Conservation (phyloP, 352 stramenopile genomes). For the Phytophthora niederhauseri region DNA sequence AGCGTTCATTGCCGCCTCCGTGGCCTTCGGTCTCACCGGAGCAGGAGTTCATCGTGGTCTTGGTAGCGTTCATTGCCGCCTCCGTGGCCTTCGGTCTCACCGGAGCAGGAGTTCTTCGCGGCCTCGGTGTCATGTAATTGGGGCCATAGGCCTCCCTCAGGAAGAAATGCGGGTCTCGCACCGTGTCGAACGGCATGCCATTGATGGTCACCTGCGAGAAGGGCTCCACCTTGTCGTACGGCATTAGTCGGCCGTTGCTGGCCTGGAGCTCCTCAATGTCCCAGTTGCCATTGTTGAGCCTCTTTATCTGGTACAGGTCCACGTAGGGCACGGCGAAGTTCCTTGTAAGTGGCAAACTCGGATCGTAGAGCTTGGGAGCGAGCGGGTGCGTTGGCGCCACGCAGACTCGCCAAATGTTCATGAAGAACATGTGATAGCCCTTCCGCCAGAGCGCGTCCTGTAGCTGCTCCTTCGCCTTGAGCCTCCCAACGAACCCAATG, state of each 20-base stretch:
- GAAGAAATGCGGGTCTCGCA: conserved; percentile 41
- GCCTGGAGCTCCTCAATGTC: conserved; percentile 32
- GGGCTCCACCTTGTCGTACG: conserved; percentile 28
- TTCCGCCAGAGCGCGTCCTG: conserved; percentile 31
- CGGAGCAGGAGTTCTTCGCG: background rate
- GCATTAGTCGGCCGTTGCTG: conserved; percentile 10
- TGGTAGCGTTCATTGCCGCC: conserved; percentile 29
- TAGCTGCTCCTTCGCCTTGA: conserved; percentile 17
- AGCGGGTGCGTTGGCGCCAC: conserved; percentile 49
- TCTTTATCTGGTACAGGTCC: conserved; percentile 42
- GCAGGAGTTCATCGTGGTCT: conserved; percentile 1
- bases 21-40: background rate
- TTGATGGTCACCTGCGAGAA: conserved; percentile 40
- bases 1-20: conserved; percentile 21
- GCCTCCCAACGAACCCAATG: conserved; percentile 39
- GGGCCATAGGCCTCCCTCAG: conserved; percentile 37
- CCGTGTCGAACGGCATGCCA: conserved; percentile 41
- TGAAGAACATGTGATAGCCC: conserved; percentile 58
- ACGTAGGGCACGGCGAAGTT: conserved; percentile 39
- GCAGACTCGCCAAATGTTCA: conserved; percentile 46
- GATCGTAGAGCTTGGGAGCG: conserved; percentile 40
- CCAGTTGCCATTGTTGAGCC: conserved; percentile 17
- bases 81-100: background rate
- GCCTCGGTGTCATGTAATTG: conserved; percentile 40
- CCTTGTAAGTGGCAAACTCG: conserved; percentile 8